Evolutionary conservation across 306 rosid species (phyloP).

Genomic region (Vigna mungo): DNA sequence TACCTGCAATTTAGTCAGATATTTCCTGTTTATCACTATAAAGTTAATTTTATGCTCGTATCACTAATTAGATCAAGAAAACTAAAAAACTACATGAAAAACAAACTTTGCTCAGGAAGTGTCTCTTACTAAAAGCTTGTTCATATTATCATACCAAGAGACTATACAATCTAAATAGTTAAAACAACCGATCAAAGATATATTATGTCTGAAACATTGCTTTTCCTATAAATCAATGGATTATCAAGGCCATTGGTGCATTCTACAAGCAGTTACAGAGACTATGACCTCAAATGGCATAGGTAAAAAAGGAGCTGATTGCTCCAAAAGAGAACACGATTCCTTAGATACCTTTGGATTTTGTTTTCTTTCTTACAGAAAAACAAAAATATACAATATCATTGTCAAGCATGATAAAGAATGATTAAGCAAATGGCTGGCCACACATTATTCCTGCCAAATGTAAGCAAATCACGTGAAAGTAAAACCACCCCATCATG

Average conservation of each 20-base stretch:
- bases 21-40: slow-evolving; percentile 34
- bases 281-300: background rate
- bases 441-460: too few relatives aligned
- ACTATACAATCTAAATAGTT: background rate
- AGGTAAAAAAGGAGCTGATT: background rate
- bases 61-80: background rate
- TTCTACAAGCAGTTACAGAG: background rate
- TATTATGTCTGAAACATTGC: background rate
- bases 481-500: too few relatives aligned
- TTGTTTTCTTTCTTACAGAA: too few relatives aligned
- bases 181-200: background rate
- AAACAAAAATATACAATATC: too few relatives aligned
- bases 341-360: too few relatives aligned
- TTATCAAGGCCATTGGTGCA: background rate
- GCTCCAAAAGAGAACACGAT: background rate
- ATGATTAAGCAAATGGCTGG: too few relatives aligned
- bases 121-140: background rate
- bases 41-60: slow-evolving; percentile 30
- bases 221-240: background rate
- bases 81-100: background rate
- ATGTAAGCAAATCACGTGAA: too few relatives aligned
- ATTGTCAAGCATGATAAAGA: too few relatives aligned
- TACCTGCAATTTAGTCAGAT: slow-evolving; percentile 32
- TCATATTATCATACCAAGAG: background rate
- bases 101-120: too few relatives aligned